Base-by-base conservation (phyloP, 192 early-diverging fungal genomes). In the Podila clonocystis region DNA sequence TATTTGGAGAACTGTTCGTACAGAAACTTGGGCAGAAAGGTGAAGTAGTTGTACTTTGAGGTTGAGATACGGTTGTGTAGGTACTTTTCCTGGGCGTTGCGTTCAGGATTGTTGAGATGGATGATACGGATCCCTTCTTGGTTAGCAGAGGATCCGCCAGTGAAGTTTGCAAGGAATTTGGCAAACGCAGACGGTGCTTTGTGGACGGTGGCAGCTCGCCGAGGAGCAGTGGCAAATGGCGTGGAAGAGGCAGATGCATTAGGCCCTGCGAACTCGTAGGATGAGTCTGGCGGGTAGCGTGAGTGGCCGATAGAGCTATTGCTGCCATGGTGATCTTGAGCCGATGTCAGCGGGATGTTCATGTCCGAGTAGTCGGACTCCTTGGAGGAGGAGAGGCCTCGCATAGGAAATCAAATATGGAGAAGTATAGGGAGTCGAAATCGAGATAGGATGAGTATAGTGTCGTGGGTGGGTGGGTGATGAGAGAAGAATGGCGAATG, bases 1-100 rank as follows among this genome's bases (percentile, higher is more conserved):
- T 98, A 99, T 85, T 97, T 97, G 57, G 93, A 94, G 72, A 99
- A 99, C 88, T 99, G 96, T 85, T 98, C 97, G 65, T 92, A 93
- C 58, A 99, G 86, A 77, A 99, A 99, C 87, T 95, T 97, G 67
- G 94, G 95, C 57, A 99, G 60, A 69, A 99, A 99, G 13, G 97
- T 95, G n/a, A 93, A 68, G 33, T 91, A 57, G 74, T 94, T 98
- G 88, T 99, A 99, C 85, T 99, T 99, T 69, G 95, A 94, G 12
- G 98, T 99, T 38, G 94, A 95, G 63, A 99, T 93, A 26, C 88
- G 84, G 82, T 99, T 99, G 85, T 97, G 94, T 33, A 97, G 85
- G 71, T 91, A 99, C 82, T 94, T 95, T 78, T 86, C 85, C 58
- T 91, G 86, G 11, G 80, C 84, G 72, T 99, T 99, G 67, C 91